A percentile compares a stretch with the other conserved stretches of the same genome.
phyloP scores from a whole-genome alignment of 331 rosid species.

The Rhamnella rubrinervis region DNA sequence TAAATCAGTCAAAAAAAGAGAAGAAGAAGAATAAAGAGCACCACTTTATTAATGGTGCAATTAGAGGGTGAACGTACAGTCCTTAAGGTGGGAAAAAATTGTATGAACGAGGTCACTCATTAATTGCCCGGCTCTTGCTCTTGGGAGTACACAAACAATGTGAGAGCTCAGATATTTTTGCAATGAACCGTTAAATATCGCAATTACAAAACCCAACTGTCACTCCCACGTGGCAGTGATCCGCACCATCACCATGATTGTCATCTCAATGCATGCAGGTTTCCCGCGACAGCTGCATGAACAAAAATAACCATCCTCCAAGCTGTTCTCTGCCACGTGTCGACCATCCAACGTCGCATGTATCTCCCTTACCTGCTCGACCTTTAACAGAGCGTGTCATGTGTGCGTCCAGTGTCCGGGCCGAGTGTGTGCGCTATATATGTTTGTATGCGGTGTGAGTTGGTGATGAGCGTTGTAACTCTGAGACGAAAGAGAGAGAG shows the following conservation, averaged over 20 bases:
- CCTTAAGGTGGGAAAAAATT: no score
- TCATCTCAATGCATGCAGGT: constrained; percentile 12
- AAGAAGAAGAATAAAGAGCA: no score
- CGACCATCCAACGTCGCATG: constrained; percentile 14
- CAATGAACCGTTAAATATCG: background rate
- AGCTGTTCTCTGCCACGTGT: constrained; percentile 3
- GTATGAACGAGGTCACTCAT: no score
- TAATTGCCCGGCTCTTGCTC: no score
- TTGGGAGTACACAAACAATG: no score
- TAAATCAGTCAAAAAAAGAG: no score
- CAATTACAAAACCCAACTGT: constrained; percentile 15
- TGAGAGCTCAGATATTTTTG: no score
- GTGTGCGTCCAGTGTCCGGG: no score
- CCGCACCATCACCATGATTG: constrained; percentile 12
- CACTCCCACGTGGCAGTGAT: constrained; percentile 16
- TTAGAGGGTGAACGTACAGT: no score
- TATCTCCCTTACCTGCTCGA: background rate
- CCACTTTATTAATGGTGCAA: no score
- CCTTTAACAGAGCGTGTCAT: background rate
- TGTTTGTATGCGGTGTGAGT: background rate
- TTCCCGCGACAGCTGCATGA: constrained; percentile 20
- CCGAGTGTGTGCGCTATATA: background rate
- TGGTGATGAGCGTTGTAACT: background rate
- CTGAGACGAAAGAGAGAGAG: background rate
- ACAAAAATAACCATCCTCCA: background rate